Conservation (phyloP, 148 eudicot species). For the Cornus controversa region DNA sequence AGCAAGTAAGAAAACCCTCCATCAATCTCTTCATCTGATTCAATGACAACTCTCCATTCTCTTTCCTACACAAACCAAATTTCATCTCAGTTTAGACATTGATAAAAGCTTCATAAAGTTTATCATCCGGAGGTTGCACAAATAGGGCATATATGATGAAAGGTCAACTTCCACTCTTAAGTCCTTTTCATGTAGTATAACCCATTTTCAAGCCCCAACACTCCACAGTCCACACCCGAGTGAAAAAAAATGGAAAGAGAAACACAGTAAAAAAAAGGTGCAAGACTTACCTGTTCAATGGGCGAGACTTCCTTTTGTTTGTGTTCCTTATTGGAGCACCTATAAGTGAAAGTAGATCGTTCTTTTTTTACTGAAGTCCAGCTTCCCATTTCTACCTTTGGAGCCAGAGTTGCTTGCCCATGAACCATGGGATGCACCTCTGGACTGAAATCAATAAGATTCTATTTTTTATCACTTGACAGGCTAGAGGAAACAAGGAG, state of each 20-base stretch:
- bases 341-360: slow-evolving; percentile 22
- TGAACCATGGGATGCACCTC: slow-evolving; percentile 26
- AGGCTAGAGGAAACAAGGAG: slow-evolving; percentile 5
- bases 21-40: slow-evolving; percentile 70
- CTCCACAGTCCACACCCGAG: not conserved
- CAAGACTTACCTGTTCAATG: slow-evolving; percentile 32
- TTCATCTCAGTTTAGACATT: slow-evolving; percentile 11
- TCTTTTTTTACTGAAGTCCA: slow-evolving; percentile 72
- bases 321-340: slow-evolving; percentile 25
- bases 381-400: slow-evolving; percentile 58
- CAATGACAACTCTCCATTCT: slow-evolving; percentile 39
- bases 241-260: too few species aligned
- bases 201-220: too few species aligned
- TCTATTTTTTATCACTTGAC: not conserved
- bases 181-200: too few species aligned
- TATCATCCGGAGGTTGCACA: not conserved
- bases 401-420: slow-evolving; percentile 31
- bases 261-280: not conserved
- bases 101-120: not conserved
- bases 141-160: not conserved
- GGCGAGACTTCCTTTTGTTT: slow-evolving; percentile 40
- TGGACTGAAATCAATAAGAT: slow-evolving; percentile 27
- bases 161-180: not conserved
- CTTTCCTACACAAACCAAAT: slow-evolving; percentile 36
- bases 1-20: slow-evolving; percentile 63